Evolutionary conservation across 2,329 filamentous ascomycete species (phyloP).

Genomic region (Aspergillus candidus): DNA sequence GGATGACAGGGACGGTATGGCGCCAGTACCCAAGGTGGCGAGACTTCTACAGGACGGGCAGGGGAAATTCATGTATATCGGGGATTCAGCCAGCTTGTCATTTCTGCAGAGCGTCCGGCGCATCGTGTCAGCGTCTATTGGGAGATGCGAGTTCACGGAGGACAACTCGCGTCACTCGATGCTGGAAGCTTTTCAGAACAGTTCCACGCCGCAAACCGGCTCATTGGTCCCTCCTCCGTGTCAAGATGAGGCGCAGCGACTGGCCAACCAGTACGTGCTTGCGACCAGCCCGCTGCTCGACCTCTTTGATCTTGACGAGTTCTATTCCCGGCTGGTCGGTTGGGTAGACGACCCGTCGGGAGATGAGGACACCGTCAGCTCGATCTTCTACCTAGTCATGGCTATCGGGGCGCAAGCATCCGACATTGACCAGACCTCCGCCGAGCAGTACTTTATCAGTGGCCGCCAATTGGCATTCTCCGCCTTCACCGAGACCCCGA

Average conservation of each 20-base stretch:
- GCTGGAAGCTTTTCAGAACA: conserved; percentile 36
- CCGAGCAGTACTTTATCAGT: conserved; percentile 45
- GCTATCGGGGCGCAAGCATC: conserved; percentile 45
- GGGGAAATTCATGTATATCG: conserved; percentile 51
- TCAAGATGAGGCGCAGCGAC: conserved; percentile 34
- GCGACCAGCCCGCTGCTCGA: conserved; percentile 46
- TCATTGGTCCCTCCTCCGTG: conserved; percentile 26
- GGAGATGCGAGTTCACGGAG: conserved; percentile 37
- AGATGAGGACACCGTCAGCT: conserved; percentile 39
- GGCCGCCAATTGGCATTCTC: conserved; percentile 42
- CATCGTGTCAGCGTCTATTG: conserved; percentile 43
- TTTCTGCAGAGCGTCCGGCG: conserved; percentile 49
- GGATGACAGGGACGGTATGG: conserved; percentile 29
- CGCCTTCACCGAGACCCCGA: conserved; percentile 45
- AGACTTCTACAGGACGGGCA: conserved; percentile 48
- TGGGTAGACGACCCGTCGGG: conserved; percentile 34
- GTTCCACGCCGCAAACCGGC: conserved; percentile 23
- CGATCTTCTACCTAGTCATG: conserved; percentile 47
- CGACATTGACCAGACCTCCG: conserved; percentile 34
- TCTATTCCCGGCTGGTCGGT: conserved; percentile 32
- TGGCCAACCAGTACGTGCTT: conserved; percentile 41
- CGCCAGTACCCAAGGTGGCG: conserved; percentile 34
- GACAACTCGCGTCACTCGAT: conserved; percentile 39
- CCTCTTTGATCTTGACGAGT: conserved; percentile 44
- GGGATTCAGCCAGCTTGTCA: conserved; percentile 49